phyloP scores from a whole-genome alignment of 352 stramenopile species.

The Aphanomyces astaci region DNA sequence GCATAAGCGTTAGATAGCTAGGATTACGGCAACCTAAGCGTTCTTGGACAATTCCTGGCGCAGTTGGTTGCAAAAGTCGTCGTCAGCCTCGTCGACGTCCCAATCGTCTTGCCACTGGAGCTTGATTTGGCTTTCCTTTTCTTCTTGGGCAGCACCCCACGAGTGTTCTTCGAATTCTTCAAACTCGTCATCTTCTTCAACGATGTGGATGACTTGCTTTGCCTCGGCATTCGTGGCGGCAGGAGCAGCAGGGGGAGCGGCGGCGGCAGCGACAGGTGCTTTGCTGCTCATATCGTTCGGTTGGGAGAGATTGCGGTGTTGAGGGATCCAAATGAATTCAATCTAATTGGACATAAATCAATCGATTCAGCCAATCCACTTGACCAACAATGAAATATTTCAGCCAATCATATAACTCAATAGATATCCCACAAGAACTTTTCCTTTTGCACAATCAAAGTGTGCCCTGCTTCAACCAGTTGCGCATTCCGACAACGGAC shows the following conservation, averaged over 20 bases:
- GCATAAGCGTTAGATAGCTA: not conserved
- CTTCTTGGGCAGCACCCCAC: constrained; percentile 64
- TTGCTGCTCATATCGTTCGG: constrained; percentile 23
- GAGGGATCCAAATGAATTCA: not conserved
- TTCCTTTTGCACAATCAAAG: no score
- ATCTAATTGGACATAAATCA: not conserved
- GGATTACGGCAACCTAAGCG: constrained; percentile 32
- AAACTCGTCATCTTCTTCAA: constrained; percentile 85
- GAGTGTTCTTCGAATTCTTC: constrained; percentile 82
- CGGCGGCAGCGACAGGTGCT: constrained; percentile 7
- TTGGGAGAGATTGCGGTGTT: not conserved
- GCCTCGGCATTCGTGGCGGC: not conserved
- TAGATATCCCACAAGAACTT: constrained; percentile 12
- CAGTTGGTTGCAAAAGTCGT: constrained; percentile 90
- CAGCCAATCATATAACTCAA: not conserved
- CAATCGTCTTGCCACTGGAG: constrained; percentile 91
- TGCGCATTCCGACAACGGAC: no score
- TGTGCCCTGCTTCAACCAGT: not conserved
- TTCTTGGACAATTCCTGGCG: constrained; percentile 83
- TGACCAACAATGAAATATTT: no score
- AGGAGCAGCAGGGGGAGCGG: not conserved
- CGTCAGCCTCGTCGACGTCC: constrained; percentile 88
- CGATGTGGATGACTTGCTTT: constrained; percentile 55
- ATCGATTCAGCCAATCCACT: not conserved
- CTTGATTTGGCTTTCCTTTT: constrained; percentile 77